Percentiles rank a stretch among this genome's conserved stretches.
Evolutionary conservation across 164 flowering plant genomes (phyloP).

Genomic region (Magnolia kwangsiensis): DNA sequence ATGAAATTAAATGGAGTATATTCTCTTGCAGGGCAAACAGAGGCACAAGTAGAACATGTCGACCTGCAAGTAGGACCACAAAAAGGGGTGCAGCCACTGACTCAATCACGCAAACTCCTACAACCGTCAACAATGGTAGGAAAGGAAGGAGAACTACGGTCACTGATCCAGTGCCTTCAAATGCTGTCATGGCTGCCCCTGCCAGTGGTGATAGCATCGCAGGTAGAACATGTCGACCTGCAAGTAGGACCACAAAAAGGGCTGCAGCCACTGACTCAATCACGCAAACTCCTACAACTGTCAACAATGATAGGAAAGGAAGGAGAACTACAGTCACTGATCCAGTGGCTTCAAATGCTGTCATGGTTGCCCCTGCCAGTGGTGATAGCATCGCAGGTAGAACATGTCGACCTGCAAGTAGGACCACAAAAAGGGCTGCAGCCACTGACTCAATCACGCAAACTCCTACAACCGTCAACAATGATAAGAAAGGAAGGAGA

Average conservation of each 20-base stretch:
- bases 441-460: constrained; percentile 26
- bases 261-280: constrained; percentile 20
- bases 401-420: background rate
- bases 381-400: background rate
- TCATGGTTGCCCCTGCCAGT: background rate
- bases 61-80: background rate
- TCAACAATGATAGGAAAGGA: background rate
- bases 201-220: background rate
- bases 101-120: constrained; percentile 19
- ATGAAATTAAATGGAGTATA: background rate
- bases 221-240: background rate
- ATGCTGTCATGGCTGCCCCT: background rate
- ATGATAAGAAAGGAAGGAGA: background rate
- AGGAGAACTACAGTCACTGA: background rate
- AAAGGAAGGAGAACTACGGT: background rate
- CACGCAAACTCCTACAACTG: constrained; percentile 11
- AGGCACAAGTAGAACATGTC: constrained; percentile 1
- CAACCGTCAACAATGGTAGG: background rate
- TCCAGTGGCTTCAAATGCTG: background rate
- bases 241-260: background rate
- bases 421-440: background rate
- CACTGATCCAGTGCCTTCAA: background rate
- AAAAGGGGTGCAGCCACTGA: constrained; percentile 10
- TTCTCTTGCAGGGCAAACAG: constrained; percentile 31
- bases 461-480: background rate